Base-by-base conservation (phyloP, 2,329 filamentous ascomycete species). In the Orbilia blumenaviensis region DNA sequence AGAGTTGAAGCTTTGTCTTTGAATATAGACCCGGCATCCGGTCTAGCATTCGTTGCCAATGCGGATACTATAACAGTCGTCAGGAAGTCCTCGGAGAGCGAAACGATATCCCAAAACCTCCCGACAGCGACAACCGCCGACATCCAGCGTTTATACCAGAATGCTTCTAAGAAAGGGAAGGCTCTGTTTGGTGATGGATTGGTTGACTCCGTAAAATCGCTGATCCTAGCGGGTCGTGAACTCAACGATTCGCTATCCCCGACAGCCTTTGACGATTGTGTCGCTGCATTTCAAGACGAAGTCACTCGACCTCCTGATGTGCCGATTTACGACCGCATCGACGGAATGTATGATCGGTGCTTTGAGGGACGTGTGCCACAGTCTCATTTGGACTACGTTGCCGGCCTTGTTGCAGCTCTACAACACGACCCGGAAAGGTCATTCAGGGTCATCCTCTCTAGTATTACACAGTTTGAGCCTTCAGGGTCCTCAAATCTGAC, bases 11-110 rank as follows among this genome's bases (percentile, higher is more conserved):
- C 92, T 0, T 84, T 98, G 48, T 90, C 92, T 0, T 85, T 98
- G 48, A 88, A 90, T 0, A 89, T 92, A 66, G 95, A 98, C 80
- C 82, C 87, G 0, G 86, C 88, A 54, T 86, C 87, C 8, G 89
- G 90, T 58, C 87, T 94, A 84, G 88, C 92, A 1, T 97, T 93
- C 93, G 87, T 96, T 52, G 86, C 96, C 3, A 91, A 93, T 80
- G 89, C 94, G 0, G 94, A 97, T 82, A 89, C 91, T 32, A 85
- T 96, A 56, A 91, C 92, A 2, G 89, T 91, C 1, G 87, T 98
- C 61, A 87, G 94, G 77, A 89, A 91, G 80, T 96, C 92, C 83
- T 95, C 90, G 81, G 86, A 87, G 54, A 84, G 94, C 14, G 95
- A 99, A 82, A 85, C 89, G 3, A 86, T 96, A 9, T 87, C 88